Evolutionary conservation across 2,329 filamentous ascomycete genomes (phyloP).

Genomic region (Tympanopsis confertula): DNA sequence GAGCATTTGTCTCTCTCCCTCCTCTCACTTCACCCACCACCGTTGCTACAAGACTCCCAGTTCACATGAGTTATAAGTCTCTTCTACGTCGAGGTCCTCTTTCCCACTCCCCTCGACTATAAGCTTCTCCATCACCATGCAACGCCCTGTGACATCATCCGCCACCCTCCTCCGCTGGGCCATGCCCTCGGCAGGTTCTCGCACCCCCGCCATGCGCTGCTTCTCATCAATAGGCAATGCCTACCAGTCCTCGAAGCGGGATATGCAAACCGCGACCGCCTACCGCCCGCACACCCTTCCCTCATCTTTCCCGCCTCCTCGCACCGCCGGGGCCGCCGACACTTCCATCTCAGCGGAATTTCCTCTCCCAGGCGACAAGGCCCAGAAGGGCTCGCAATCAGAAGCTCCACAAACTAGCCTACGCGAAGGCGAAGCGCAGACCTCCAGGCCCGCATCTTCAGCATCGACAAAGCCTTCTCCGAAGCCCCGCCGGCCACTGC

Average conservation of each 20-base stretch:
- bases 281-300: constrained; percentile 50
- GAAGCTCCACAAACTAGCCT: constrained; percentile 30
- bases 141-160: constrained; percentile 31
- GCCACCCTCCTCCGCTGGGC: constrained; percentile 21
- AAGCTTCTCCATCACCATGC: constrained; percentile 22
- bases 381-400: background rate
- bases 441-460: constrained; percentile 36
- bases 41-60: too few relatives aligned
- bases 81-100: too few relatives aligned
- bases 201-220: too few relatives aligned
- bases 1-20: too few relatives aligned
- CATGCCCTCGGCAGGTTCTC: constrained; percentile 14
- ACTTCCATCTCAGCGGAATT: constrained; percentile 42
- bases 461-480: constrained; percentile 13
- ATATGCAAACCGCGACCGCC: constrained; percentile 54
- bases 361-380: constrained; percentile 4
- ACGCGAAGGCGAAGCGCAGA: constrained; percentile 56
- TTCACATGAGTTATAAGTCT: too few relatives aligned
- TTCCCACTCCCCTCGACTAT: too few relatives aligned
- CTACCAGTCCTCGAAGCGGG: constrained; percentile 39
- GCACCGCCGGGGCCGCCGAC: constrained; percentile 44
- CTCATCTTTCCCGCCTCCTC: constrained; percentile 38
- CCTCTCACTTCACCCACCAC: too few relatives aligned
- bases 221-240: constrained; percentile 31
- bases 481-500: constrained; percentile 42